phyloP scores from a whole-genome alignment of 257 asterid genomes.

The Forsythia suspensa region DNA sequence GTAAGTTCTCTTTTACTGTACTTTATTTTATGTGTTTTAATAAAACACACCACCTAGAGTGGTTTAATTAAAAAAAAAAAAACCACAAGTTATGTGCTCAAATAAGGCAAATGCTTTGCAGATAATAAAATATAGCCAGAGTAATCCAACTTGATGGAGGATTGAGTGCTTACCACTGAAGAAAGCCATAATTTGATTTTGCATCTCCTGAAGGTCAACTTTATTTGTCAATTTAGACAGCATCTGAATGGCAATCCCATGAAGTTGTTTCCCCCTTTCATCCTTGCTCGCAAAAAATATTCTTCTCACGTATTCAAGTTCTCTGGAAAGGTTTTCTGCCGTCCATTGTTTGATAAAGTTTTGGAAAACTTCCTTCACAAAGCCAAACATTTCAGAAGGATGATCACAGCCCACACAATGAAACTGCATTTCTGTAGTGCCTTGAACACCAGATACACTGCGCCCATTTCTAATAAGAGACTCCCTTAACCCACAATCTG shows the following conservation, averaged over 20 bases:
- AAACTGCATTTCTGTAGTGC: constrained; percentile 88
- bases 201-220: constrained; percentile 67
- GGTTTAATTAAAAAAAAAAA: no score
- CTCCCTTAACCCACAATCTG: constrained; percentile 89
- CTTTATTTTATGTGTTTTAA: no score
- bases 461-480: constrained; percentile 76
- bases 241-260: constrained; percentile 61
- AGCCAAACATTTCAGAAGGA: constrained; percentile 99
- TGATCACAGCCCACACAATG: constrained; percentile 95
- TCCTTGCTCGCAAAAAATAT: constrained; percentile 77
- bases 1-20: no score
- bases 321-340: constrained; percentile 73
- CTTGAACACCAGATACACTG: constrained; percentile 63
- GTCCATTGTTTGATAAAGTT: constrained; percentile 87
- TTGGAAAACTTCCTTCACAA: constrained; percentile 91
- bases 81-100: neutral
- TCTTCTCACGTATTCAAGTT: constrained; percentile 76
- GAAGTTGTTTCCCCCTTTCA: constrained; percentile 73
- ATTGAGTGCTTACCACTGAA: constrained; percentile 53
- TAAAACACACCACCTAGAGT: no score
- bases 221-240: constrained; percentile 57
- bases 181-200: constrained; percentile 56
- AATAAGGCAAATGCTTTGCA: neutral
- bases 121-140: neutral
- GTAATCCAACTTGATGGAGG: constrained; percentile 1